Base-by-base conservation (phyloP, 352 stramenopile species). In the Phytopythium aichiense region DNA sequence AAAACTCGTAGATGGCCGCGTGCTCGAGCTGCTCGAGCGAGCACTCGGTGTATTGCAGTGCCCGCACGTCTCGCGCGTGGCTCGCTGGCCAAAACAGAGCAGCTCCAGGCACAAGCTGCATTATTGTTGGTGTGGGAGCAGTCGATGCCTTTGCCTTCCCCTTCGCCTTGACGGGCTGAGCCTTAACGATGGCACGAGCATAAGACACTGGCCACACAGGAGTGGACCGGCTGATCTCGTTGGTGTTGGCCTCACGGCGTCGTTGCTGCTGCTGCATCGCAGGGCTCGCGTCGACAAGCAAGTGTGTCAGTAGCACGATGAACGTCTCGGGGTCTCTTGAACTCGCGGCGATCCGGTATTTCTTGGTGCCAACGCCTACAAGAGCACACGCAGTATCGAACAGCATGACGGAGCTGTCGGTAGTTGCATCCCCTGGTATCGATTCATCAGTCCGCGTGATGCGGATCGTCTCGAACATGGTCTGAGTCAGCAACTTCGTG, bases 1-100 rank as follows among this genome's bases (percentile, higher is more conserved):
- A 22, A 16, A 91, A 89, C 60, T 92, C 84, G 60, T 84, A 90
- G 20, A 90, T 25, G 38, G 63, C 79, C 16, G 69, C 68, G 43
- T 54, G 45, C 25, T 89, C 76, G 7, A 92, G 69, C 22, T 87
- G 71, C 0, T 48, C 23, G 11, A 87, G 62, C 13, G 70, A 67
- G 1, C 64, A 68, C 23, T 72, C 58, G 1, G 72, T 80, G 67
- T 91, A 91, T 30, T 72, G 56, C 28, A 72, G 46, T 3, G 67
- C 69, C 0, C 60, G 50, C 18, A 89, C 30, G n/a, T 85, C 70
- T 28, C 71, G 59, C 0, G 73, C 56, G 33, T 72, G 76, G 1
- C 40, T n/a, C 6, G 57, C 43, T 13, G 84, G 76, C 81, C 84
- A 92, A 45, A 88, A 87, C 31, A 80, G 56, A 11, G 70, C 64